Evolutionary conservation across 2,329 filamentous ascomycete genomes (phyloP), one percentile per base, ranked within the genome.

Genomic region (Clonostachys sp.): DNA sequence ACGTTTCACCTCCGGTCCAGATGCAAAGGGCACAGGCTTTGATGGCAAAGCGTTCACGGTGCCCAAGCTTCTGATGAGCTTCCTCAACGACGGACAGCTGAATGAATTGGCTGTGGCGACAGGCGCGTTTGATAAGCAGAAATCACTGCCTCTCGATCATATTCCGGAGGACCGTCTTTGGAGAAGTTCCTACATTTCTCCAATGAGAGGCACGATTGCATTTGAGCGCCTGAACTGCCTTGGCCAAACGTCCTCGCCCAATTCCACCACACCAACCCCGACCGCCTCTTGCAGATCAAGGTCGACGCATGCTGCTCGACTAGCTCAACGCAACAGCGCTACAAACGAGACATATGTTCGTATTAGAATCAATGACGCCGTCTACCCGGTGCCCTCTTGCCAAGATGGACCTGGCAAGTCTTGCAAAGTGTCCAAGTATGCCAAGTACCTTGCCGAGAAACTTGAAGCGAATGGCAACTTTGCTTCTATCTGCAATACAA

Each of bases 31-130:
- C 36, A 72, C 61, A 3, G 66, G 63, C 12, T 62, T 63, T 5
- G 71, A 77, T 24, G 74, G 75, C 6, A 65, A 63, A 5, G 58
- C 56, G 1, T 82, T 78, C 51, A 56, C 61, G 4, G 58, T 84
- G 0, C 81, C 81, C 6, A 76, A 73, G 39, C 66, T 87, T 17
- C 70, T 86, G 12, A 75, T 81, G 44, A 72, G 72, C 1, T 87
- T 87, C 59, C 66, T 82, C 36, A 85, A 87, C 50, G 83, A 87
- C 54, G 82, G 83, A 5, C 83, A 87, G 55, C 71, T 86, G 39
- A 81, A 75, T 44, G 76, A 87, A 61, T 66, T 86, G 7, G 73
- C 78, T 1, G 74, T 79, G 2, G 74, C 75, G 6, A 74, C 77
- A 14, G 84, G 83, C 1, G 73, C 86, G 2, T 86, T 83, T 53